Base-by-base conservation (phyloP, 2,329 filamentous ascomycete species). In the Aspergillus brasiliensis region DNA sequence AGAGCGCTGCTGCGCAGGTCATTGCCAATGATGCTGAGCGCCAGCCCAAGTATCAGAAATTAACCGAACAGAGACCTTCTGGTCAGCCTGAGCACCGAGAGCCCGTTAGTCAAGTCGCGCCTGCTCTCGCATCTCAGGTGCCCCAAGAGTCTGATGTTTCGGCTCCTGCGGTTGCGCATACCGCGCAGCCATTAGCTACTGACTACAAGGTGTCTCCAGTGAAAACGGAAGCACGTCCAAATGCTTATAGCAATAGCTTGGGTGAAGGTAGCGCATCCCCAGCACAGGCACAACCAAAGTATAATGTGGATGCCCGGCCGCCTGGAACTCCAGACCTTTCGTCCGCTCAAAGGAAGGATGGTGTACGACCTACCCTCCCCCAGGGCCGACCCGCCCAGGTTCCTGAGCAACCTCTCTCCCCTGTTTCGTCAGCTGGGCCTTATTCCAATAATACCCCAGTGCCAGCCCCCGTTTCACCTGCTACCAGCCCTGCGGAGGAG, bases 401-500 rank as follows among this genome's bases (percentile, higher is more conserved):
- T 15, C 47, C 65, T 40, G 76, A 79, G 54, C 75, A 78, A 49
- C 76, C 77, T 19, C 73, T 78, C 37, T 80, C 78, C 8, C 84
- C 85, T 23, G 84, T 81, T 8, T 94, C 91, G 5, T 92, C 89
- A 1, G 78, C 85, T 57, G 86, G 82, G 31, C 84, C 88, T 1
- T 88, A 88, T 67, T 92, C 90, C 46, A 87, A 87, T 57, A 86
- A 88, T 21, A 95, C 91, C 0, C 89, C 91, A 1, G 84, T 83
- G 37, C 82, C 88, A 40, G 84, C 88, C 61, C 85, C 89, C 63
- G 84, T 82, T 6, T 92, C 90, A 1, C 86, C 89, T 1, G 88
- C 89, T 65, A 92, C 90, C 1, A 92, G 89, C 67, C 88, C 89
- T 1, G 89, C 90, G 57, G 85, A 89, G 57, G 89, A 92, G 55